Base-by-base conservation (phyloP, 2,329 filamentous ascomycete species). In the Cordyceps militaris region DNA sequence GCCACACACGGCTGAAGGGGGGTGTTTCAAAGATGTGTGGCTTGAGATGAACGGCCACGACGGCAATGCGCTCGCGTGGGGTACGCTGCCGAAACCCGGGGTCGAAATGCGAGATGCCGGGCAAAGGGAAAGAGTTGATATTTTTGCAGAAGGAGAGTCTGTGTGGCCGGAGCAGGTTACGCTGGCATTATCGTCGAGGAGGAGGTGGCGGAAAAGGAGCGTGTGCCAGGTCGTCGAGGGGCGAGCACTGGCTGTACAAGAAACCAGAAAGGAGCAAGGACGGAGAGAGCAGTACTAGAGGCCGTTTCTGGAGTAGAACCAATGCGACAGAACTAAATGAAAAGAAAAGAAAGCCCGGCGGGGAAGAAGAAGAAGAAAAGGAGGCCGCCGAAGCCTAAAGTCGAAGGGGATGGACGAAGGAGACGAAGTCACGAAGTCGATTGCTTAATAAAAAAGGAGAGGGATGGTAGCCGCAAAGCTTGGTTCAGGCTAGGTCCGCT, bases 391-490 rank as follows among this genome's bases (percentile, higher is more conserved):
- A 34, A 42, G 24, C n/a, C 43, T 23, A 19, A 43, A 44, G 26
- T 14, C 36, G 32, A 26, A 28, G 30, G 32, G 34, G 11, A 48
- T 42, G 53, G 32, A 21, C 21, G 11, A 30, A 42, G 43, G 43
- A 24, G 43, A 34, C 16, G 34, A 48, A 36, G 53, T 56, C 44
- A 56, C 44, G 32, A 49, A 56, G 24, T 21, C 34, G 26, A 42
- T 49, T 48, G 34, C 53, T 48, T 14, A 26, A 54, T 21, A 30
- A 55, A 56, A 56, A 56, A 56, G 53, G 53, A 56, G 53, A 48
- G 14, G 48, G 19, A 48, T 23, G 34, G 21, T 10, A 51, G 24
- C 5, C n/a, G 51, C 51, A 44, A 40, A 34, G 53, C 43, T 47
- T 23, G 43, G 34, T 28, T n/a, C 34, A 32, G 40, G 13, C 48